Base-by-base conservation (phyloP, 1,284 basidiomycete genomes). In the Trichosporon sp. region DNA sequence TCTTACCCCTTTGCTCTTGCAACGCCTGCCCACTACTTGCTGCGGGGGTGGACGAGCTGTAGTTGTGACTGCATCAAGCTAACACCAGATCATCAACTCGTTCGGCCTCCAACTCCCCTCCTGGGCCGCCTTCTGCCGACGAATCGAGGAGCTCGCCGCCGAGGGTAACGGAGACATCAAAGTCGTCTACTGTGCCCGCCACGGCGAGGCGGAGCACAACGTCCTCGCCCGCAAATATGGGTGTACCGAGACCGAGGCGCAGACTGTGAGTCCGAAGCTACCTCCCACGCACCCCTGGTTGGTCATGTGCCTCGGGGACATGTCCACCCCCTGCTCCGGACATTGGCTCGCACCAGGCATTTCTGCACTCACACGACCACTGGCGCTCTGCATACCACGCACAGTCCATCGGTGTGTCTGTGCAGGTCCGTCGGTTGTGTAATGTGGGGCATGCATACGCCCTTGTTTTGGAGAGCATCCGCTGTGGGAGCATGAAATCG, bases 151-250 rank as follows among this genome's bases (percentile, higher is more conserved):
- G 34, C 64, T 73, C 4, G 63, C 61, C 23, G 25, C 58, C 57
- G 27, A 58, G 3, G 70, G 67, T 36, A 69, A 73, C 62, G 49
- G 49, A 13, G 63, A 56, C 21, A 65, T 76, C 65, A 72, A 71
- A 32, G 74, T 76, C 19, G 60, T 76, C 21, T 76, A 69, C 54
- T 66, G 70, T 1, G 73, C 72, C 16, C 66, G 74, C 25, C 74
- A 76, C 54, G 74, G 74, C 29, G 71, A 76, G 65, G 72, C 72
- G 11, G 71, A 74, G 61, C 73, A 74, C 63, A 74, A 73, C 52
- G 64, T 70, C 36, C 63, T 74, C 5, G 58, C 57, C 19, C 60
- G 59, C n/a, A 69, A 64, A 29, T 70, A 72, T 57, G 63, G 65
- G 25, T 19, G 63, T 56, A 65, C 63, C 4, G 69, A 68, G 23